Percentiles rank a stretch among this genome's conserved stretches.
Evolutionary conservation across 106 monocot genomes (phyloP).

Genomic region (Phalaenopsis equestris): DNA sequence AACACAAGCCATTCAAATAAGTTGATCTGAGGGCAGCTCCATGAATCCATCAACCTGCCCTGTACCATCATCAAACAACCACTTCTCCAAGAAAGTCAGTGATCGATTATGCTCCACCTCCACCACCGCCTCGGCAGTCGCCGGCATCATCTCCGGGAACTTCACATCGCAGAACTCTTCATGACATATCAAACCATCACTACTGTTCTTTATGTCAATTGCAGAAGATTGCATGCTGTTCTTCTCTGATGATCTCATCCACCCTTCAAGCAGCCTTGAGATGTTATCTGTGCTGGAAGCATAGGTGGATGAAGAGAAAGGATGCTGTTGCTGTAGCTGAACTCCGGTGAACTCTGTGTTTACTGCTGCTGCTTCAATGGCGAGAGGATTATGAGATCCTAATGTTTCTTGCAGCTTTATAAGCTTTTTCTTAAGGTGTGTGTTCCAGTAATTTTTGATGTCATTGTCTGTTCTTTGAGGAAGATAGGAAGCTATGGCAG

Average conservation of each 20-base stretch:
- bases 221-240: not conserved
- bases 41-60: slow-evolving; percentile 20
- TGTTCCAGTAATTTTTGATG: slow-evolving; percentile 58
- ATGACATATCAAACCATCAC: not conserved
- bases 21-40: not conserved
- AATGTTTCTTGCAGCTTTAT: not conserved
- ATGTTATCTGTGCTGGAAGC: slow-evolving; percentile 59
- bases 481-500: slow-evolving; percentile 44
- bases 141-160: not conserved
- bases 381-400: not conserved
- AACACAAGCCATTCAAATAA: not conserved
- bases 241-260: slow-evolving; percentile 21
- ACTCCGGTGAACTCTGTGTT: not conserved
- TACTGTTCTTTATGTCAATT: too few relatives aligned
- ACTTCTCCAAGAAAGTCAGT: slow-evolving; percentile 26
- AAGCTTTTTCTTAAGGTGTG: slow-evolving; percentile 50
- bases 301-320: slow-evolving; percentile 17
- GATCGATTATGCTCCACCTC: not conserved
- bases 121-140: not conserved
- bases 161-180: not conserved
- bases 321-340: too few relatives aligned
- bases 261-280: slow-evolving; percentile 37
- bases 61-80: slow-evolving; percentile 38
- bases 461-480: slow-evolving; percentile 54
- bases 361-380: not conserved